Evolutionary conservation across 805 yeast genomes (phyloP).

Genomic region (Candida schatavii): DNA sequence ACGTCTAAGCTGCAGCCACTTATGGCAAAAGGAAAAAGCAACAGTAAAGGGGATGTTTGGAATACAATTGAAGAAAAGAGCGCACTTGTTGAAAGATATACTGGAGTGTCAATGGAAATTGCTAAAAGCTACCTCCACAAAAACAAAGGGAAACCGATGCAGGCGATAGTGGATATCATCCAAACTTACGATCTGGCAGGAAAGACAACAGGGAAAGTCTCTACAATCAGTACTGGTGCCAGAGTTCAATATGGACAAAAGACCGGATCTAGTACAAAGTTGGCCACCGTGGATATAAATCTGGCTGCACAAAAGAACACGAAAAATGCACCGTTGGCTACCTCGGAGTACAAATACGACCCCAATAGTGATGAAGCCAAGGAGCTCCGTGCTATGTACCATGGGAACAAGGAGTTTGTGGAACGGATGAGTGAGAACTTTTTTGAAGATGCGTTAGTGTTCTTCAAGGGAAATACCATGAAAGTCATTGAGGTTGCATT

Average conservation of each 20-base stretch:
- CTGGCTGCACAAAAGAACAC: too few species aligned
- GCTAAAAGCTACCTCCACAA: conserved; percentile 20
- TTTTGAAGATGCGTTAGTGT: conserved; percentile 34
- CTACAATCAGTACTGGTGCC: conserved; percentile 19
- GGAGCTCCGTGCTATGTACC: conserved; percentile 31
- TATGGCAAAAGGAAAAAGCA: background rate
- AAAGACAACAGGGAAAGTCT: background rate
- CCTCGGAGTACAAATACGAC: conserved; percentile 16
- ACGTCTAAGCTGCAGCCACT: background rate
- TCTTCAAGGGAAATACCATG: conserved; percentile 43
- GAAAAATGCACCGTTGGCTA: conserved; percentile 1
- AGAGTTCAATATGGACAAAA: conserved; percentile 32
- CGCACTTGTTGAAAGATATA: conserved; percentile 15
- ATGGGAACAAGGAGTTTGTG: conserved; percentile 31
- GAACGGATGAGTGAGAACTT: conserved; percentile 35
- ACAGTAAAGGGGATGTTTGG: conserved; percentile 8
- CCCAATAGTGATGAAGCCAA: conserved; percentile 22
- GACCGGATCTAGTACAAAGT: background rate
- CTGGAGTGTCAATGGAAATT: conserved; percentile 15
- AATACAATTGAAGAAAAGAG: conserved; percentile 13
- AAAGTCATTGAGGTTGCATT: conserved; percentile 36
- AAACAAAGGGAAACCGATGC: conserved; percentile 22
- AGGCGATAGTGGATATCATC: conserved; percentile 38
- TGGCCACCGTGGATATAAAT: background rate
- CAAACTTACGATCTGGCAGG: conserved; percentile 9